Evolutionary conservation across 2,329 filamentous ascomycete genomes (phyloP), one percentile per base, ranked within the genome.

Genomic region (Penicillium fuscoglaucum): DNA sequence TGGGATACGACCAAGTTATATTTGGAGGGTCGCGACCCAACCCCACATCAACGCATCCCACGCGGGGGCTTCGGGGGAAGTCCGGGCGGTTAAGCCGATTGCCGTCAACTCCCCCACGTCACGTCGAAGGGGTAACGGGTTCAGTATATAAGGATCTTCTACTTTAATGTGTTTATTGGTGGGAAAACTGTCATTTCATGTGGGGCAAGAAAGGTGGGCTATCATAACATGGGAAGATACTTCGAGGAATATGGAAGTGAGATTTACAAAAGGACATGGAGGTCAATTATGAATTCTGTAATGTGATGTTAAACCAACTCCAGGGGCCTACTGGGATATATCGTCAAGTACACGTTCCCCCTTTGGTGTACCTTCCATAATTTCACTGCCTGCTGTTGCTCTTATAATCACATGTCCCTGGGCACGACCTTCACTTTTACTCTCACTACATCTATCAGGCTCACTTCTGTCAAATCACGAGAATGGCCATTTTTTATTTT

Each of bases 61-160:
- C 62, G 64, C 58, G 55, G 62, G 57, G 45, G 44, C 1, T 28
- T 63, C 59, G 57, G 60, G 39, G 33, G 9, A 63, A 61, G 56
- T 63, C 61, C 58, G 62, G 52, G 60, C 40, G 51, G 21, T 43
- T 35, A 50, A 52, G n/a, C n/a, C 3, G 47, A 19, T 37, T 46
- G 29, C 21, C 17, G 29, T 55, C 52, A 55, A 24, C 13, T 35
- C 48, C 58, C 60, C 60, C 60, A 61, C 55, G 44, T 44, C 60
- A 61, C 55, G 40, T 44, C 35, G 48, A 40, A 31, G 10, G 15
- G 10, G 13, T 24, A 5, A 9, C 13, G n/a, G 21, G 3, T 24
- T 33, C 31, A 33, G 12, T 9, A 15, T n/a, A 15, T 19, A 10
- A 10, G 15, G 15, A 47, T 47, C 12, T 8, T 15, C 13, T 7